A percentile compares a stretch with the other conserved stretches of the same genome.
Evolutionary conservation across 352 stramenopile species (phyloP).

Genomic region (Phytophthora megakarya): DNA sequence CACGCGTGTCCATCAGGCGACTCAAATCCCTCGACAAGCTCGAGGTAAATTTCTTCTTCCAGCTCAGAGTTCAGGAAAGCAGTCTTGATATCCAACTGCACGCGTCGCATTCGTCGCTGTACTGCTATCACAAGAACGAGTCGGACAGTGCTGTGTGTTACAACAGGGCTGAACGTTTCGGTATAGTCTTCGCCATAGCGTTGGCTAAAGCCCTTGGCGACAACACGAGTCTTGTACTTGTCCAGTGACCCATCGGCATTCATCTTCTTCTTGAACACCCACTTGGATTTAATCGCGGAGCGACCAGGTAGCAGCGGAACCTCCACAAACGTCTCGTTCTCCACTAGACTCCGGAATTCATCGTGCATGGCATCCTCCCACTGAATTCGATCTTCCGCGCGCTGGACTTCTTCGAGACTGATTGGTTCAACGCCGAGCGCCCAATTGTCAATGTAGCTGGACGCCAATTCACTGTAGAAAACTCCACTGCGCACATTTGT

Average conservation of each 20-base stretch:
- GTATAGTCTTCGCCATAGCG: conserved; percentile 38
- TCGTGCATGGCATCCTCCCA: conserved; percentile 12
- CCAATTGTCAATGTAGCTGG: conserved; percentile 2
- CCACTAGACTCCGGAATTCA: background rate
- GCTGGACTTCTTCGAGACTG: conserved; percentile 2
- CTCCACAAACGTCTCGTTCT: conserved; percentile 10
- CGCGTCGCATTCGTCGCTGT: background rate
- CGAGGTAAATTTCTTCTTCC: conserved; percentile 16
- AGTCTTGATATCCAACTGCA: conserved; percentile 26
- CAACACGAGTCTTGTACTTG: conserved; percentile 46
- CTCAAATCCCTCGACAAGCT: conserved; percentile 1
- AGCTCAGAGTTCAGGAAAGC: conserved; percentile 23
- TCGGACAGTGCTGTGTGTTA: conserved; percentile 17
- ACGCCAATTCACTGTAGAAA: conserved; percentile 1
- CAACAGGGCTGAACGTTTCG: conserved; percentile 38
- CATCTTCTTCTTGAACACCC: conserved; percentile 13
- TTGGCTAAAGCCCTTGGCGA: conserved; percentile 21
- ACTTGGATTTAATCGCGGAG: conserved; percentile 11
- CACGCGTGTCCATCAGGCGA: conserved; percentile 19
- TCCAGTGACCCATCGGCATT: conserved; percentile 27
- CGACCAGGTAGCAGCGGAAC: conserved; percentile 1
- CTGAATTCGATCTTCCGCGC: background rate
- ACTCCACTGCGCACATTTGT: conserved; percentile 3
- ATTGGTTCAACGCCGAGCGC: conserved; percentile 3
- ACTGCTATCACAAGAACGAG: conserved; percentile 15